phyloP scores from a whole-genome alignment of 2,329 filamentous ascomycete genomes.

The Aquanectria penicillioides region DNA sequence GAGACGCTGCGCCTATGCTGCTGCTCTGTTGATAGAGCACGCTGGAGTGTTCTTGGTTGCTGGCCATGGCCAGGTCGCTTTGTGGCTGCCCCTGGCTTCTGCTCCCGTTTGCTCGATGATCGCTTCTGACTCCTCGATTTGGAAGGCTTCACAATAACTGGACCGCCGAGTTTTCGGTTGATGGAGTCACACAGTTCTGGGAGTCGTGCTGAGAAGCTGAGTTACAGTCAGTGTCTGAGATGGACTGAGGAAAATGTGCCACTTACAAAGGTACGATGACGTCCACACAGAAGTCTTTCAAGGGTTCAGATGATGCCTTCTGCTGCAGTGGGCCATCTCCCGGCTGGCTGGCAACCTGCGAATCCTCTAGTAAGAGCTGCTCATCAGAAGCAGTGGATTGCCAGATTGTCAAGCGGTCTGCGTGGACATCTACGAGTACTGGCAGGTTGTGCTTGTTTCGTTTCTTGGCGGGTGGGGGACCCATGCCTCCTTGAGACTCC shows the following conservation, averaged over 20 bases:
- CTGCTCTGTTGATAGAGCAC: conserved; percentile 70
- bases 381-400: conserved; percentile 77
- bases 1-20: conserved; percentile 63
- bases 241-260: not conserved
- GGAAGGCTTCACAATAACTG: conserved; percentile 65
- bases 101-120: conserved; percentile 53
- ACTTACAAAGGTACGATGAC: conserved; percentile 82
- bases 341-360: conserved; percentile 50
- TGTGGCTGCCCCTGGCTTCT: conserved; percentile 62
- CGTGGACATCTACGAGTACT: conserved; percentile 75
- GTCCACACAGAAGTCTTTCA: conserved; percentile 82
- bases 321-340: conserved; percentile 50
- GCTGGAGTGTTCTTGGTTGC: conserved; percentile 65
- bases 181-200: conserved; percentile 76
- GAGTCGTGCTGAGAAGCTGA: conserved; percentile 78
- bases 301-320: conserved; percentile 65
- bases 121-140: conserved; percentile 61
- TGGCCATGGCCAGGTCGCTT: conserved; percentile 58
- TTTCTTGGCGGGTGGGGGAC: conserved; percentile 58
- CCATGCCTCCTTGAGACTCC: conserved; percentile 43
- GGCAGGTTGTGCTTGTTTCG: conserved; percentile 71
- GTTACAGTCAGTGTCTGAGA: conserved; percentile 46
- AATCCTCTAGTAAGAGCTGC: conserved; percentile 59
- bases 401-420: conserved; percentile 86
- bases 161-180: conserved; percentile 81